Percentiles rank a stretch among this genome's conserved stretches.
Conservation (phyloP, 441 rosid species). For the Pelargonium myrrhifolium region DNA sequence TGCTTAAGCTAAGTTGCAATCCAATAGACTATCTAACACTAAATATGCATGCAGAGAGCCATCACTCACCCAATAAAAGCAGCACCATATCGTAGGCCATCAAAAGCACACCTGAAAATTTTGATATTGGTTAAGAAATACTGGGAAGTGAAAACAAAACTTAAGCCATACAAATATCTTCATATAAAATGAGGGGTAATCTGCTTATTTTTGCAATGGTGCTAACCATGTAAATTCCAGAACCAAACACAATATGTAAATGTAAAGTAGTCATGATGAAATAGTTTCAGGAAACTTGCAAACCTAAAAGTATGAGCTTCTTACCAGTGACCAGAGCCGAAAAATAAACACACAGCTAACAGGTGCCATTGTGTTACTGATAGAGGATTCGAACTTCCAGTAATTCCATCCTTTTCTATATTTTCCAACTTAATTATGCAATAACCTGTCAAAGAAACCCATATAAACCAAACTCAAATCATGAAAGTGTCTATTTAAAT, state of each 20-base stretch:
- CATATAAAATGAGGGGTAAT: background rate
- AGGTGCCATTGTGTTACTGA: conserved; percentile 77
- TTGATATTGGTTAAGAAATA: conserved; percentile 7
- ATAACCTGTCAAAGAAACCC: conserved; percentile 46
- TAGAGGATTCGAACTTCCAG: conserved; percentile 40
- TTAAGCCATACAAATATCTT: background rate
- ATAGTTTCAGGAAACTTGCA: background rate
- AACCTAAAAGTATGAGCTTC: conserved; percentile 16
- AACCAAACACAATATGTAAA: background rate
- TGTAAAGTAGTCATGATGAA: background rate
- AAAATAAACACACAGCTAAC: conserved; percentile 69
- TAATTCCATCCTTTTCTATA: conserved; percentile 31
- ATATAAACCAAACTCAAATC: background rate
- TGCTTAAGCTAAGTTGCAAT: background rate
- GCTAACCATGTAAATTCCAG: background rate
- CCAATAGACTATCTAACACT: conserved; percentile 7
- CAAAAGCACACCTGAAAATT: conserved; percentile 82
- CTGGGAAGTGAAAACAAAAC: conserved; percentile 4
- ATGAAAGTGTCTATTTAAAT: background rate
- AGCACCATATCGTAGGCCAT: conserved; percentile 94
- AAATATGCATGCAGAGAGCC: background rate
- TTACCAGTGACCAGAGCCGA: conserved; percentile 91
- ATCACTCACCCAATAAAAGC: conserved; percentile 88
- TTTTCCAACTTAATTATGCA: conserved; percentile 68
- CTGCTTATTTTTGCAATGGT: background rate